Evolutionary conservation across 225 moss, liverwort and hornwort genomes (phyloP), one percentile per base, ranked within the genome.

Genomic region (Sphagnum contortum): DNA sequence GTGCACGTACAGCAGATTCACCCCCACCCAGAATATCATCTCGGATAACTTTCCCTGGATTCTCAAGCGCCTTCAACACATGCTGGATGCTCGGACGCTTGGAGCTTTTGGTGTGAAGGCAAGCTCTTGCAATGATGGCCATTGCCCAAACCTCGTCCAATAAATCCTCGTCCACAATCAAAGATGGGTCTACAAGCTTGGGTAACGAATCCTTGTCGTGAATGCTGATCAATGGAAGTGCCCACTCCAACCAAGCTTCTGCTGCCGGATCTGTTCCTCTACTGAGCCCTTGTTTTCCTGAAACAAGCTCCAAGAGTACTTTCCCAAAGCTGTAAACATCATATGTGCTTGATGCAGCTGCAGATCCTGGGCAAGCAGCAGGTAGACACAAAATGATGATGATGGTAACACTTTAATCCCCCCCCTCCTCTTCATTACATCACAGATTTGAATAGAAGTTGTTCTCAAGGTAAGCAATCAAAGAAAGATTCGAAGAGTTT

Each of bases 91-190:
- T 90, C 3, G 96, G 96, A 57, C 96, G 84, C 70, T 92, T 92
- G 64, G 86, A 86, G 2, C 88, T 68, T 71, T 92, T 92, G 51
- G 87, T 56, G 66, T 96, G 90, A 12, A 96, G 70, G 62, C 96
- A 96, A 1, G 92, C 92, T 0, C 88, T 90, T 3, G 96, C 96
- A 5, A 96, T 87, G 29, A 96, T 96, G 54, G 96, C 96, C 75
- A 92, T 92, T 11, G 96, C 96, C 96, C 96, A 96, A 3, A 96
- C 96, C 60, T 96, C 96, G 49, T 92, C 96, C 55, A 96, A 71
- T 44, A 96, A 66, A 68, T 96, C 96, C 63, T 96, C 96, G 66
- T 96, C 92, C 44, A 96, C 96, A 12, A 92, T 92, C 4, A 96
- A 71, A 4, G 96, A 92, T 0, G 96, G 96, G 53, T 96, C 96